A percentile compares a stretch with the other conserved stretches of the same genome.
Evolutionary conservation across 1,284 basidiomycete species (phyloP).

Genomic region (Moesziomyces antarcticus): DNA sequence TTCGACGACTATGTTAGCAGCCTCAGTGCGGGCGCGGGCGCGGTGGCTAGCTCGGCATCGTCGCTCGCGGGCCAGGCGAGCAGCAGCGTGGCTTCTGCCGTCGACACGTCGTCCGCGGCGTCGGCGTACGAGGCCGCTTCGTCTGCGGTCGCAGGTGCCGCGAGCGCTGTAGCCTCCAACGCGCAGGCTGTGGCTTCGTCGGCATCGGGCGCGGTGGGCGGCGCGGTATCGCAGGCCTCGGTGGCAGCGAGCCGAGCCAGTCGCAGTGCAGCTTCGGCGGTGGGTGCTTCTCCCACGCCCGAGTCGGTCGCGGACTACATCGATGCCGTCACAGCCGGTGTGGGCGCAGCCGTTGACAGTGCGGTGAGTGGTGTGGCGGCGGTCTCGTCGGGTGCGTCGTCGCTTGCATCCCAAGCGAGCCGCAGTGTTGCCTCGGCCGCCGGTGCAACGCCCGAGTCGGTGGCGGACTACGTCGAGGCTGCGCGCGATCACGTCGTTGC

Average conservation of each 20-base stretch:
- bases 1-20: conserved; percentile 36
- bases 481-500: too few relatives aligned
- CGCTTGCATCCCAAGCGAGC: conserved; percentile 4
- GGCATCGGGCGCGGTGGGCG: conserved; percentile 12
- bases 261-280: conserved; percentile 26
- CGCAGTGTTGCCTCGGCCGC: conserved; percentile 3
- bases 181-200: conserved; percentile 13
- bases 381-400: conserved; percentile 1
- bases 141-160: conserved; percentile 6
- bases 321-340: conserved; percentile 11
- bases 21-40: conserved; percentile 14
- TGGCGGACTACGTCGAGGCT: neutral
- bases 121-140: conserved; percentile 14
- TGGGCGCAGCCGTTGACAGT: conserved; percentile 3
- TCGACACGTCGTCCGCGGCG: conserved; percentile 15
- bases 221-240: conserved; percentile 20
- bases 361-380: conserved; percentile 6
- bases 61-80: conserved; percentile 24
- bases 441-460: neutral
- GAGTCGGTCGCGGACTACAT: conserved; percentile 33
- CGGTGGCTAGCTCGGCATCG: conserved; percentile 17
- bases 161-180: conserved; percentile 18
- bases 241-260: conserved; percentile 16
- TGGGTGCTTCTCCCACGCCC: conserved; percentile 29
- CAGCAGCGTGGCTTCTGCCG: conserved; percentile 26